These are phyloP conservation scores for Paracoccidioides brasiliensis DNA, from an alignment of 2,329 filamentous ascomycete genomes.

Conservation along the genomic window DNA sequence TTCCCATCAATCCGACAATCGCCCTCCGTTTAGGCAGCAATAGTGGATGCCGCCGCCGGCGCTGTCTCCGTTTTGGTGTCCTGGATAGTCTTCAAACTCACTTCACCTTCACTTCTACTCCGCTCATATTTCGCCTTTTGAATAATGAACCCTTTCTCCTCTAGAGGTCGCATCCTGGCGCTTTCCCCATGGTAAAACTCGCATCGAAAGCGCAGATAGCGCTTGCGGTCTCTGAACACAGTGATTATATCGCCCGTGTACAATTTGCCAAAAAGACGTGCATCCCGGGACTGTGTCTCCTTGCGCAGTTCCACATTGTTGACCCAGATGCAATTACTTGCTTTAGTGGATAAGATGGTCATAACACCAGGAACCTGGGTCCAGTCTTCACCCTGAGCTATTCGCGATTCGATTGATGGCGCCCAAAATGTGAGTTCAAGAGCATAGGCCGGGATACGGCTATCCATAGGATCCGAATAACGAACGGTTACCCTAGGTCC, in stretches of 20 bases:
- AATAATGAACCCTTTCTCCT: constrained; percentile 29
- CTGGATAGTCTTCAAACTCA: neutral
- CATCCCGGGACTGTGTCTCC: constrained; percentile 37
- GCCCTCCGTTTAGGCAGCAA: neutral
- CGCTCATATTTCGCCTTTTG: constrained; percentile 20
- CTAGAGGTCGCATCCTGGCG: constrained; percentile 26
- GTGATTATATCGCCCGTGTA: constrained; percentile 65
- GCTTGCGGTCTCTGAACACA: constrained; percentile 42
- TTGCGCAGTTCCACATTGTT: constrained; percentile 57
- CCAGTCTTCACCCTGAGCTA: constrained; percentile 45
- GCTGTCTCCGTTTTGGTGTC: neutral
- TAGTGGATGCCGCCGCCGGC: neutral
- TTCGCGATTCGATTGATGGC: constrained; percentile 49
- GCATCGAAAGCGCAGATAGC: constrained; percentile 31
- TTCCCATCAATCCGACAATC: neutral
- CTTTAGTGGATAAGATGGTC: constrained; percentile 66
- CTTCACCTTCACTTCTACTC: neutral
- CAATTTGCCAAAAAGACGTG: constrained; percentile 50
- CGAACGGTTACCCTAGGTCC: constrained; percentile 53
- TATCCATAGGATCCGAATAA: constrained; percentile 51
- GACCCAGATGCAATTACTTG: constrained; percentile 60
- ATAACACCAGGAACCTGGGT: constrained; percentile 43
- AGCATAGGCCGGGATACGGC: constrained; percentile 66
- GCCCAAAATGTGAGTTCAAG: constrained; percentile 67
- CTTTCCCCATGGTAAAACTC: constrained; percentile 37